Evolutionary conservation across 495 filamentous ascomycete species (phyloP), one percentile per base, ranked within the genome.

Genomic region (Xeromyces bisporus): DNA sequence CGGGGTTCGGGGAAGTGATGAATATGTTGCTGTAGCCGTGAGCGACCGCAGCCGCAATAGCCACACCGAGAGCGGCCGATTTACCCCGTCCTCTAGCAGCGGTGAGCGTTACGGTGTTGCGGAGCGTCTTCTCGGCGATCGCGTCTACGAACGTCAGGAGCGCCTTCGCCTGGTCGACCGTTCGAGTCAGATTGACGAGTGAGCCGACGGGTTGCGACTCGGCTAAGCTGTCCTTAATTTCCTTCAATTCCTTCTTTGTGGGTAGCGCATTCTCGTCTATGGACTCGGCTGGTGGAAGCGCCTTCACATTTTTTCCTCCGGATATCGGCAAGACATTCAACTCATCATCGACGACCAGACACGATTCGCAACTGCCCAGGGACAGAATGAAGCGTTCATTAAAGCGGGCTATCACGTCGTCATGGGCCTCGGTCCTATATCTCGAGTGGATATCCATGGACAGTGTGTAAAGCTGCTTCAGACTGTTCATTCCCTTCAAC

Each of bases 1-100:
- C 91, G 1, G 91, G 91, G 39, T 81, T 93, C 10, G 91, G 91
- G 14, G 91, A 99, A 2, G 91, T 99, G 47, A 99, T 93, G 62
- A 99, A 99, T 43, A 99, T 91, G 50, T 99, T 99, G 58, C 82
- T 92, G 48, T 99, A 99, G 12, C 91, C 91, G 45, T 94, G 80
- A 0, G 87, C 86, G 34, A 96, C 66, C 9, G 91, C 91, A 6
- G 91, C 84, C 23, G 91, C 85, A 36, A 99, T 80, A 10, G 91
- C 81, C 33, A 99, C 71, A 46, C 91, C 91, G 39, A 96, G 65
- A 21, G 87, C 86, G 18, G 91, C 91, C 12, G 89, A 96, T 58
- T 99, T 99, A 51, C 91, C 91, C 43, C 91, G 74, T 44, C 91
- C 91, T 71, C 91, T 75, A 15, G 79, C 91, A 10, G 91, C 91